Conservation (phyloP, 2,329 filamentous ascomycete species). For the Hypoxylon sp. region DNA sequence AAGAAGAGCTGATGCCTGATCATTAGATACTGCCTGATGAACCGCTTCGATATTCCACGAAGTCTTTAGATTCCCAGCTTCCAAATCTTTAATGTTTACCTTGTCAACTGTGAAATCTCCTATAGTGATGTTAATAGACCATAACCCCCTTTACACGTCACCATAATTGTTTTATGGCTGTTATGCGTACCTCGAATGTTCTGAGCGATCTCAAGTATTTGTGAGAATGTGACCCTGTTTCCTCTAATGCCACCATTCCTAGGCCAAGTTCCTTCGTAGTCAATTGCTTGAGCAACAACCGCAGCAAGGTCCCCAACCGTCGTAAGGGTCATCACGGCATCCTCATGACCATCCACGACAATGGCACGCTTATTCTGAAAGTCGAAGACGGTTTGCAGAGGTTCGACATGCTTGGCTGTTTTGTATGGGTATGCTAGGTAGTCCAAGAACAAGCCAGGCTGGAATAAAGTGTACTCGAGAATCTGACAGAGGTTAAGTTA, state of each 20-base stretch:
- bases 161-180: neutral
- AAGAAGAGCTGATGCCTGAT: constrained; percentile 55
- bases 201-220: constrained; percentile 59
- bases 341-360: constrained; percentile 59
- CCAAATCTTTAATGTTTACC: constrained; percentile 64
- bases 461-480: constrained; percentile 70
- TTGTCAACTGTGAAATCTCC: constrained; percentile 61
- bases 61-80: constrained; percentile 58
- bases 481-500: constrained; percentile 56
- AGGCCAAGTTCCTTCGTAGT: constrained; percentile 63
- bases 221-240: constrained; percentile 53
- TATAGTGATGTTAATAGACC: constrained; percentile 31
- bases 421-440: constrained; percentile 68
- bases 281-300: constrained; percentile 59
- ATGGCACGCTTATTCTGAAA: constrained; percentile 61
- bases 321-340: constrained; percentile 62
- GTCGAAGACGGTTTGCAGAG: constrained; percentile 58
- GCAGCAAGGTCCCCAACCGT: constrained; percentile 61
- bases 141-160: neutral
- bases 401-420: constrained; percentile 61
- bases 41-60: constrained; percentile 58
- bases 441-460: constrained; percentile 68
- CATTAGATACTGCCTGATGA: constrained; percentile 55
- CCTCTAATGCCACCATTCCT: constrained; percentile 60
- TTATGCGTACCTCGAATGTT: constrained; percentile 59